Conservation (phyloP, 2,329 filamentous ascomycete genomes). For the Emergomyces pasteurianus region DNA sequence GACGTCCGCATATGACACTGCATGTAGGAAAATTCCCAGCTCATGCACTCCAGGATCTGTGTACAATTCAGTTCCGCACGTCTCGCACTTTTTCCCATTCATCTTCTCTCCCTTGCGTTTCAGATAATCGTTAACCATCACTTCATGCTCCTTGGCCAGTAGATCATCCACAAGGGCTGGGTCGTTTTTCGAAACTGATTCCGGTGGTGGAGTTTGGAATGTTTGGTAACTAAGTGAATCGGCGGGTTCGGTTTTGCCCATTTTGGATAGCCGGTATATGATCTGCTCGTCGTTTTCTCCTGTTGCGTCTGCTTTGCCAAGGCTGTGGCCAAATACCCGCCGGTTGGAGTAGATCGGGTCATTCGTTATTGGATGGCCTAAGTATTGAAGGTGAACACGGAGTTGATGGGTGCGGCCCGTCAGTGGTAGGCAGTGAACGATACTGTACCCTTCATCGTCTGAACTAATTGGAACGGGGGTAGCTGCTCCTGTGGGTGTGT, state of each 20-base stretch:
- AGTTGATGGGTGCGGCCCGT: conserved; percentile 93
- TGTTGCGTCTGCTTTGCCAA: conserved; percentile 57
- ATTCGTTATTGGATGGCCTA: conserved; percentile 92
- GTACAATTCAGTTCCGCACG: conserved; percentile 82
- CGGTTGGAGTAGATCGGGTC: conserved; percentile 97
- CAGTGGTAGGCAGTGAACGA: conserved; percentile 85
- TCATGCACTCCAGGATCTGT: conserved; percentile 86
- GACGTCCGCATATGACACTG: conserved; percentile 74
- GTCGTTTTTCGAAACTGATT: conserved; percentile 22
- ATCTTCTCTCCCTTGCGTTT: conserved; percentile 87
- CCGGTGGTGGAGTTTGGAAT: conserved; percentile 28
- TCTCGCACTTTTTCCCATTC: conserved; percentile 67
- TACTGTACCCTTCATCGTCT: conserved; percentile 65
- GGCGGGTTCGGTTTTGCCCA: conserved; percentile 90
- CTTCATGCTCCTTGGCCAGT: conserved; percentile 46
- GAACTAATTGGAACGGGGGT: conserved; percentile 26
- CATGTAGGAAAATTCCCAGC: conserved; percentile 86
- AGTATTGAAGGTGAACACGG: conserved; percentile 83
- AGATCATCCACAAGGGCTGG: conserved; percentile 28
- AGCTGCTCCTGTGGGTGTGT: conserved; percentile 15
- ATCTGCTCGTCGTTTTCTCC: conserved; percentile 77
- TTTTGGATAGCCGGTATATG: conserved; percentile 68
- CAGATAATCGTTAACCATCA: conserved; percentile 83
- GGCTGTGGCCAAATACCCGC: conserved; percentile 71
- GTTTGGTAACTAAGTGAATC: conserved; percentile 79